Evolutionary conservation across 2,329 filamentous ascomycete species (phyloP).

Genomic region (Hymenoscyphus albidus): DNA sequence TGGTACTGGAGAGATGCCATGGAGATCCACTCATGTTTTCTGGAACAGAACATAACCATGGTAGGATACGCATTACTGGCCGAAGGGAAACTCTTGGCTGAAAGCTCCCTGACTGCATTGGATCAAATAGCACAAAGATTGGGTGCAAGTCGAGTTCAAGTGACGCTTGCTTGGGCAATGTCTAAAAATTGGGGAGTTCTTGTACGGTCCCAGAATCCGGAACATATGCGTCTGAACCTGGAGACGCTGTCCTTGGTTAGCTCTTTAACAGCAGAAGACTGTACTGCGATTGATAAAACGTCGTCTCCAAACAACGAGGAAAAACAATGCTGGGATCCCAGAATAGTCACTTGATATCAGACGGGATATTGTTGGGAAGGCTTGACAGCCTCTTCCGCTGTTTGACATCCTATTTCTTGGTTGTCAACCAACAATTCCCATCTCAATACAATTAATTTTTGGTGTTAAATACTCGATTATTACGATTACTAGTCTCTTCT

Average conservation of each 20-base stretch:
- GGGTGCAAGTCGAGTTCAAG: slow-evolving; percentile 15
- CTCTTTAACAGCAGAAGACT: slow-evolving; percentile 16
- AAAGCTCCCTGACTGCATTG: slow-evolving; percentile 11
- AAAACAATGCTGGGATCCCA: slow-evolving; percentile 25
- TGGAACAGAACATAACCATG: slow-evolving; percentile 10
- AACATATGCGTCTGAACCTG: slow-evolving; percentile 17
- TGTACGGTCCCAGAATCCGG: slow-evolving; percentile 15
- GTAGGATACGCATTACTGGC: slow-evolving; percentile 25
- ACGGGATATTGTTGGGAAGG: too few relatives aligned
- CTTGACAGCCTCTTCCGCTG: too few relatives aligned
- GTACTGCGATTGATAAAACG: slow-evolving; percentile 13
- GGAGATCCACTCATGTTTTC: slow-evolving; percentile 19
- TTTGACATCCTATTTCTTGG: too few relatives aligned
- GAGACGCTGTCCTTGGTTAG: not conserved
- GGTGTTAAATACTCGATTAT: too few relatives aligned
- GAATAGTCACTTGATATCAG: slow-evolving; percentile 15
- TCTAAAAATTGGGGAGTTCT: slow-evolving; percentile 18
- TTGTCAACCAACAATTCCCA: too few relatives aligned
- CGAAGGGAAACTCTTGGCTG: slow-evolving; percentile 20
- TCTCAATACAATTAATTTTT: too few relatives aligned
- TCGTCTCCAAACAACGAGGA: slow-evolving; percentile 14
- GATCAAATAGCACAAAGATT: slow-evolving; percentile 14
- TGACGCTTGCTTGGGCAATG: slow-evolving; percentile 21
- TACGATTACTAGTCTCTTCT: too few relatives aligned
- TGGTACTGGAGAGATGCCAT: slow-evolving; percentile 27